Conservation (phyloP, 495 filamentous ascomycete species). For the Neurospora sp. region DNA sequence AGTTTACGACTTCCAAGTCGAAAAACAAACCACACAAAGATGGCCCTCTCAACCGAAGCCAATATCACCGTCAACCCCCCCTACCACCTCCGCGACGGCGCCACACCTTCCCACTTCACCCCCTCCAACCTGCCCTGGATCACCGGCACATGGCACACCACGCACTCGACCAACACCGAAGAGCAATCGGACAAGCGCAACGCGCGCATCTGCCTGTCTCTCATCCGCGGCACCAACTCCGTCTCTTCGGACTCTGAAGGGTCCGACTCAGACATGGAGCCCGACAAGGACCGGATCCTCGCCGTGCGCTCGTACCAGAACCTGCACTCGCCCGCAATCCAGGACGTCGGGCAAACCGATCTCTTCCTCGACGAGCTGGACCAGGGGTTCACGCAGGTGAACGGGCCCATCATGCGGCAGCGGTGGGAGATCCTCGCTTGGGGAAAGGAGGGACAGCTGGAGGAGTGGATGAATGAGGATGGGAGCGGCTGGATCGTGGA, state of each 20-base stretch:
- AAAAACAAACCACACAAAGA: not conserved
- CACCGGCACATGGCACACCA: not conserved
- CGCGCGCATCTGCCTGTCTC: not conserved
- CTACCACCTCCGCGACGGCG: not conserved
- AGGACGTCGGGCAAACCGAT: not conserved
- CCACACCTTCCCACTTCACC: not conserved
- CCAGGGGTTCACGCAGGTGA: not conserved
- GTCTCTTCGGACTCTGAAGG: not conserved
- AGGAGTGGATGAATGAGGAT: slow-evolving; percentile 11
- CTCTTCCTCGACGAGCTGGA: not conserved
- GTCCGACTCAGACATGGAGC: not conserved
- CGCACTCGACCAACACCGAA: not conserved
- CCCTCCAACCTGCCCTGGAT: not conserved
- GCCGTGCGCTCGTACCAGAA: not conserved
- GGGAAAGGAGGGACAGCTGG: slow-evolving; percentile 11
- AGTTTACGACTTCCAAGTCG: not conserved
- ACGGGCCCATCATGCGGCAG: not conserved
- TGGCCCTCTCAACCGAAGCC: not conserved
- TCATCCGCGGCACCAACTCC: not conserved
- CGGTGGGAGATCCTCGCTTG: slow-evolving; percentile 2
- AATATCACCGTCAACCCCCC: not conserved
- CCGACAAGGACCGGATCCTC: not conserved
- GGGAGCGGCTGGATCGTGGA: slow-evolving; percentile 5
- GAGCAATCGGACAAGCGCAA: not conserved
- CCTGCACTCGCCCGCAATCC: not conserved